Evolutionary conservation across 2,329 filamentous ascomycete species (phyloP).

Genomic region (Rhynchosporium secalis): DNA sequence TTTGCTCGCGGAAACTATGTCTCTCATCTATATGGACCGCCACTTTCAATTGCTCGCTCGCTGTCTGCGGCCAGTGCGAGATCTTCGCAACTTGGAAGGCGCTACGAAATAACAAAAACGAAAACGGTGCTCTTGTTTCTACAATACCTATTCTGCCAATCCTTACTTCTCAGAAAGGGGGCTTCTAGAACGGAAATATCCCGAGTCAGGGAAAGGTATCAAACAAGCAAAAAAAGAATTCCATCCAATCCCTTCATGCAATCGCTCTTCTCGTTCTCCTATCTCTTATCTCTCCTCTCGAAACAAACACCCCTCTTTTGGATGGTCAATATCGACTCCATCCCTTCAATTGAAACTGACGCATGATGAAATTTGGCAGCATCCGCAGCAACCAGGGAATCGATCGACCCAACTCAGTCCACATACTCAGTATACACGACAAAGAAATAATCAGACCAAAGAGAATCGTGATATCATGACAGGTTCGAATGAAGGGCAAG

Average conservation of each 20-base stretch:
- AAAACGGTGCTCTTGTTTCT: constrained; percentile 10
- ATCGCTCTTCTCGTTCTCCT: constrained; percentile 3
- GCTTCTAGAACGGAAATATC: neutral
- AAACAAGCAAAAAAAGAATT: constrained; percentile 9
- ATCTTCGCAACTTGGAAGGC: constrained; percentile 4
- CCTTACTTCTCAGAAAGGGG: neutral
- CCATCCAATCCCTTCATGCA: constrained; percentile 10
- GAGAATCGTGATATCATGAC: constrained; percentile 26
- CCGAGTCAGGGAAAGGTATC: constrained; percentile 11
- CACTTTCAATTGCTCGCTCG: neutral
- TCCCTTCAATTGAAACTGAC: neutral
- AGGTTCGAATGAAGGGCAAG: constrained; percentile 8
- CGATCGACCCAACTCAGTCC: constrained; percentile 13
- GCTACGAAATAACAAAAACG: constrained; percentile 7
- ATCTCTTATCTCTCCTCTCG: neutral
- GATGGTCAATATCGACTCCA: neutral
- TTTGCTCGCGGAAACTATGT: constrained; percentile 4
- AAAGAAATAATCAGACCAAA: constrained; percentile 16
- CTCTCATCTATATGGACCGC: constrained; percentile 8
- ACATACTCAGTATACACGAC: constrained; percentile 4
- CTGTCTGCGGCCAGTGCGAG: constrained; percentile 6
- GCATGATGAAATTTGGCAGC: constrained; percentile 7
- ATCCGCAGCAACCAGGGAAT: constrained; percentile 21
- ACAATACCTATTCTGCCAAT: constrained; percentile 3
- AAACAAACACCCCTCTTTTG: neutral